These are phyloP conservation scores for Sinapis alba DNA, from an alignment of 441 rosid species.

Conservation along the genomic window DNA sequence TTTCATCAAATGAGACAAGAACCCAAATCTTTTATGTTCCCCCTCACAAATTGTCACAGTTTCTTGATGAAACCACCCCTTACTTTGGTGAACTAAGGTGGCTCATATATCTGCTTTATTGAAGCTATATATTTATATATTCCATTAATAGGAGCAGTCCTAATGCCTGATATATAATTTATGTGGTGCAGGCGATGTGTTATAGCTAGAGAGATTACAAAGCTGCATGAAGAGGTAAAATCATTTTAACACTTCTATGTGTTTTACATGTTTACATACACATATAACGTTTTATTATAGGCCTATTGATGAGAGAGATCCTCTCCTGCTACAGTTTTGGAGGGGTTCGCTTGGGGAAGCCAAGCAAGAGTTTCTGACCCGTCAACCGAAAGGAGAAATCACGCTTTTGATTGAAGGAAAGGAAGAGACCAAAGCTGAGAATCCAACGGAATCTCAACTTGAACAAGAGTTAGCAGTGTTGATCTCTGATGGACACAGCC, in stretches of 20 bases:
- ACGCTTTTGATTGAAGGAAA: slow-evolving; percentile 86
- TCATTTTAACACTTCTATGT: neutral
- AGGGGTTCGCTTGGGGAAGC: slow-evolving; percentile 77
- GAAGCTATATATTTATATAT: neutral
- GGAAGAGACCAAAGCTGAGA: slow-evolving; percentile 46
- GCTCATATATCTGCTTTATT: neutral
- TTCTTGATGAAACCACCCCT: slow-evolving; percentile 74
- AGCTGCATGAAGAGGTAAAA: slow-evolving; percentile 85
- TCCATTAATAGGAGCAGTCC: neutral
- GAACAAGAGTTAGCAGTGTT: slow-evolving; percentile 62
- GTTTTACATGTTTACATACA: neutral
- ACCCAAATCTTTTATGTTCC: slow-evolving; percentile 95
- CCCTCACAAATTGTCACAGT: slow-evolving; percentile 80
- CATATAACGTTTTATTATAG: neutral
- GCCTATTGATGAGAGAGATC: slow-evolving; percentile 9
- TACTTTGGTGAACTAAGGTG: slow-evolving; percentile 72
- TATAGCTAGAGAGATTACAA: slow-evolving; percentile 87
- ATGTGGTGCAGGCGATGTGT: slow-evolving; percentile 71
- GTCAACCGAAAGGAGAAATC: slow-evolving; percentile 88
- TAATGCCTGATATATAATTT: slow-evolving; percentile 17
- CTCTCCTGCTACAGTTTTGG: slow-evolving; percentile 57
- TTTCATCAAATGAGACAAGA: slow-evolving; percentile 72
- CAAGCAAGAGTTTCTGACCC: slow-evolving; percentile 62
- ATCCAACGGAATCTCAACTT: slow-evolving; percentile 73
- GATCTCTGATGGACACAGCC: slow-evolving; percentile 78